Conservation (phyloP, 257 asterid genomes). For the Scutellaria barbata region DNA sequence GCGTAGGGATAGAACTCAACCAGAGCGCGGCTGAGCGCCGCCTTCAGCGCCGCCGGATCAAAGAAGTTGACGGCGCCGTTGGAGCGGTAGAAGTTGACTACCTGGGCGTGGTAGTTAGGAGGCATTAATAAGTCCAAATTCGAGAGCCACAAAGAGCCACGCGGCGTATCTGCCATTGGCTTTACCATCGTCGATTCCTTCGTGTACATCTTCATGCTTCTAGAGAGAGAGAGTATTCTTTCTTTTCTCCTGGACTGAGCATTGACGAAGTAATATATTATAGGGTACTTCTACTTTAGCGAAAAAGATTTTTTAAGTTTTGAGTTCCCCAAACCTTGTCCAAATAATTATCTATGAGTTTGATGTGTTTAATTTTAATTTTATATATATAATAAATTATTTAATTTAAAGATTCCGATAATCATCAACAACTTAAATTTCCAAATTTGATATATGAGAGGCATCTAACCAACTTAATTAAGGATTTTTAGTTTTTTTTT, state of each 20-base stretch:
- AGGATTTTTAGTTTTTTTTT: too few species aligned
- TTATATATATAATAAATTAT: too few species aligned
- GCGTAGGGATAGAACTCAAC: constrained; percentile 72
- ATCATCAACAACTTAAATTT: too few species aligned
- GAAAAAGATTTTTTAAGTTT: too few species aligned
- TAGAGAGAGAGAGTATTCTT: background rate
- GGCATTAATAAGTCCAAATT: constrained; percentile 55
- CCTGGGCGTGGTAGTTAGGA: constrained; percentile 45
- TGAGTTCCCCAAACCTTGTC: too few species aligned
- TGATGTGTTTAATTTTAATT: too few species aligned
- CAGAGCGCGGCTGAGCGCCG: constrained; percentile 53
- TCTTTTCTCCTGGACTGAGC: background rate
- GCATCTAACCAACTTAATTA: too few species aligned
- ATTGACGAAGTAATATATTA: too few species aligned
- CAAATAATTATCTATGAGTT: too few species aligned
- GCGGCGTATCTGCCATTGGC: constrained; percentile 53
- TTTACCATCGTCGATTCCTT: constrained; percentile 44
- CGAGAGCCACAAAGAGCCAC: constrained; percentile 57
- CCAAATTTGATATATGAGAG: too few species aligned
- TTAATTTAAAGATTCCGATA: too few species aligned
- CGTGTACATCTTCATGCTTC: constrained; percentile 22
- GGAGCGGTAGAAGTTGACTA: constrained; percentile 54
- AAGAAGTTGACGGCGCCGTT: constrained; percentile 47
- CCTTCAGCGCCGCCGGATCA: constrained; percentile 51
- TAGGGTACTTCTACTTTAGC: too few species aligned